Evolutionary conservation across 345 rosid species (phyloP).

Genomic region (Trapa bicornis): DNA sequence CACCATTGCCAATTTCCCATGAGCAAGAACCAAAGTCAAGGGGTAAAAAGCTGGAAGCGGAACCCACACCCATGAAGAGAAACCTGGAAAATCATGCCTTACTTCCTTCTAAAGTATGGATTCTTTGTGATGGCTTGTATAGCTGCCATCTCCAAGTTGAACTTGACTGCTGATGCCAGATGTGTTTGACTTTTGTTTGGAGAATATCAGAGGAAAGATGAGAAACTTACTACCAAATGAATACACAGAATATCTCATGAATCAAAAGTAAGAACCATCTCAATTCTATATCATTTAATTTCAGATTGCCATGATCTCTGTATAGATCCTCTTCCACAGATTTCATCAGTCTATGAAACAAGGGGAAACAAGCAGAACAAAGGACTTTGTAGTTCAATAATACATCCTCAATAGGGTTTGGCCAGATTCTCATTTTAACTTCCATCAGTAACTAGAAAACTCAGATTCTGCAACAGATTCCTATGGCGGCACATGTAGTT

Average conservation of each 20-base stretch:
- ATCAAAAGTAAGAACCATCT: not conserved
- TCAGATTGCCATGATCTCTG: not conserved
- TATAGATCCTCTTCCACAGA: not conserved
- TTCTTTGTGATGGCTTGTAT: no score
- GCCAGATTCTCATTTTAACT: not conserved
- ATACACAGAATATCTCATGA: not conserved
- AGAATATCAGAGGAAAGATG: not conserved
- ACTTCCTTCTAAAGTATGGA: no score
- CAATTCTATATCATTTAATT: not conserved
- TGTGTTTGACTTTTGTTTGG: no score
- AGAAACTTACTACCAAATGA: not conserved
- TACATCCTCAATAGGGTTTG: not conserved
- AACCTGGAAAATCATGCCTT: no score
- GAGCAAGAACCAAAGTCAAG: not conserved
- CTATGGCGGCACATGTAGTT: not conserved
- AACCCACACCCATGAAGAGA: no score
- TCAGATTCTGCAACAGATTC: not conserved
- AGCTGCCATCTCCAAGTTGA: no score
- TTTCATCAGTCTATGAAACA: not conserved
- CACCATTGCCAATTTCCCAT: not conserved
- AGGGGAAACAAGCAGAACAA: not conserved
- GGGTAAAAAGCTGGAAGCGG: no score
- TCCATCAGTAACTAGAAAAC: not conserved
- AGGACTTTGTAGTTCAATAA: not conserved
- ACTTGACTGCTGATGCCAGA: no score